phyloP scores from a whole-genome alignment of 2,329 filamentous ascomycete species.

The Xylaria sp. region DNA sequence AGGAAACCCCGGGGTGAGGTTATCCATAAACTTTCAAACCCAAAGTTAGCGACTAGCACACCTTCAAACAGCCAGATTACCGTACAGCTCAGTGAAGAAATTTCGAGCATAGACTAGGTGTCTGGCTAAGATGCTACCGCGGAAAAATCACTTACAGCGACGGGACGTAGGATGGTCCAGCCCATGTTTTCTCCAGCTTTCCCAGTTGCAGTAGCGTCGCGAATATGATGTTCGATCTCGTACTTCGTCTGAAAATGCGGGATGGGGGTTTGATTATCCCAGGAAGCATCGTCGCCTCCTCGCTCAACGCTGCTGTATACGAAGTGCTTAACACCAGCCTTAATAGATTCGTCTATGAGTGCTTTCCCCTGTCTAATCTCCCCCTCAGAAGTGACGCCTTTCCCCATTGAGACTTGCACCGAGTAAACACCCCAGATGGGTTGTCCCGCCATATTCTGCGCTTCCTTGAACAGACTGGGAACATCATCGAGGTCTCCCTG shows the following conservation, averaged over 20 bases:
- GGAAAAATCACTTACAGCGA: conserved; percentile 49
- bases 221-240: conserved; percentile 69
- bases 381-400: conserved; percentile 50
- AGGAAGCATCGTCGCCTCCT: conserved; percentile 61
- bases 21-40: conserved; percentile 64
- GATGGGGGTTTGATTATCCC: conserved; percentile 63
- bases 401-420: conserved; percentile 56
- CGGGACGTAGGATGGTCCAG: conserved; percentile 71
- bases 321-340: conserved; percentile 66
- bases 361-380: conserved; percentile 63
- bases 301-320: conserved; percentile 73
- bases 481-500: conserved; percentile 66
- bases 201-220: conserved; percentile 54
- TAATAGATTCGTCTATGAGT: conserved; percentile 67
- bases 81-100: neutral
- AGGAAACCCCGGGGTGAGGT: conserved; percentile 51
- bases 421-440: conserved; percentile 70
- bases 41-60: conserved; percentile 7
- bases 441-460: conserved; percentile 35
- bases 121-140: neutral
- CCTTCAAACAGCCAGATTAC: neutral
- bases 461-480: conserved; percentile 57
- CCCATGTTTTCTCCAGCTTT: conserved; percentile 55
- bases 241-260: conserved; percentile 72
- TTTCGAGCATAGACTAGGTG: neutral